phyloP scores from a whole-genome alignment of 345 rosid species.

The Dimocarpus longan region DNA sequence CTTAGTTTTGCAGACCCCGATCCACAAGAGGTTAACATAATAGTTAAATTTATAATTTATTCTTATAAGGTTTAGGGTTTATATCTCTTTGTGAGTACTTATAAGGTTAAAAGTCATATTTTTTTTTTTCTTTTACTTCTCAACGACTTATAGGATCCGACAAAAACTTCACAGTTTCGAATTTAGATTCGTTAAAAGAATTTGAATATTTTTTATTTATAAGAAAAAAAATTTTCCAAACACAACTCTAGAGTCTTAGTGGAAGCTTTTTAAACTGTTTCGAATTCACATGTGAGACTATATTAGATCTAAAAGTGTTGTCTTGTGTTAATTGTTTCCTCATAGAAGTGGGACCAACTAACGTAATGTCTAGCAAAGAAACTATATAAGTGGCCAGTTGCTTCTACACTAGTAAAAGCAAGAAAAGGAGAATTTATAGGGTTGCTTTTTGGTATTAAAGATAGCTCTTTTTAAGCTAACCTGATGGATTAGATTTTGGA shows the following conservation, averaged over 20 bases:
- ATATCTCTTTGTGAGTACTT: too few relatives aligned
- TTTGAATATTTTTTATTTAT: too few relatives aligned
- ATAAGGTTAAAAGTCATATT: too few relatives aligned
- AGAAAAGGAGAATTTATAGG: constrained; percentile 6
- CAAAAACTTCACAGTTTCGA: too few relatives aligned
- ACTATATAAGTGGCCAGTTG: constrained; percentile 3
- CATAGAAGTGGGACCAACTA: constrained; percentile 23
- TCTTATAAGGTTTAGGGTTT: too few relatives aligned
- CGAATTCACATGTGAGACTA: constrained; percentile 28
- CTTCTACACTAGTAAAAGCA: constrained; percentile 3
- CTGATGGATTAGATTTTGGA: constrained; percentile 11
- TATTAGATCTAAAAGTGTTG: constrained; percentile 6
- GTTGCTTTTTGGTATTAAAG: constrained; percentile 19
- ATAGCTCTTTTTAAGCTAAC: not conserved
- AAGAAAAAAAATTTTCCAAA: too few relatives aligned
- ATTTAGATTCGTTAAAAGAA: too few relatives aligned
- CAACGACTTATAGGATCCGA: too few relatives aligned
- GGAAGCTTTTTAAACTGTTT: constrained; percentile 20
- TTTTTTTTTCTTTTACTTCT: too few relatives aligned
- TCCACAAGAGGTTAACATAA: not conserved
- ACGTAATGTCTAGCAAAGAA: constrained; percentile 20
- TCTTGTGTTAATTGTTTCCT: constrained; percentile 1
- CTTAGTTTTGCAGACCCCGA: constrained; percentile 29
- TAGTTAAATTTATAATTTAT: too few relatives aligned
- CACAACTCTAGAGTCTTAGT: not conserved